Evolutionary conservation across 2,329 filamentous ascomycete genomes (phyloP).

Genomic region (Purpureocillium takamizusanense): DNA sequence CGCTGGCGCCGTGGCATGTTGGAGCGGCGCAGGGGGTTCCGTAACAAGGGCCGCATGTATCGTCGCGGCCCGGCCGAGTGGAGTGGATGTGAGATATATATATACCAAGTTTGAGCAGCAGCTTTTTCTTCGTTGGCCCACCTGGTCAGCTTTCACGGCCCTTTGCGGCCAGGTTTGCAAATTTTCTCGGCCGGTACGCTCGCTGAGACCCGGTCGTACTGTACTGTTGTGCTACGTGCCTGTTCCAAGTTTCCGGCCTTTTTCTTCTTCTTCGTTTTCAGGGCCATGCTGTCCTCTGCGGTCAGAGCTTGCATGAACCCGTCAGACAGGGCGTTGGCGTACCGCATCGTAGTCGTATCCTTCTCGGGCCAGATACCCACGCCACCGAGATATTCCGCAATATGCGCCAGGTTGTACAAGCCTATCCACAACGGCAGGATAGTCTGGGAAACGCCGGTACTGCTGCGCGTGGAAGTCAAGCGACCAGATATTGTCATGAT

Average conservation of each 20-base stretch:
- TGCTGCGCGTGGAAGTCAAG: slow-evolving; percentile 4
- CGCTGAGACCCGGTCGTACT: slow-evolving; percentile 5
- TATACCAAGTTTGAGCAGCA: too few species aligned
- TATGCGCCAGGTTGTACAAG: slow-evolving; percentile 32
- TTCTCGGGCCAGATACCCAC: slow-evolving; percentile 30
- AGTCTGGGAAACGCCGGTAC: slow-evolving; percentile 34
- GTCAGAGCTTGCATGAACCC: slow-evolving; percentile 15
- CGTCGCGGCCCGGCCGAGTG: too few species aligned
- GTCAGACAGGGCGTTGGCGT: slow-evolving; percentile 14
- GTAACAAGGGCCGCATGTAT: too few species aligned
- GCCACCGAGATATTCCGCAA: slow-evolving; percentile 28
- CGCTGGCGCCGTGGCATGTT: too few species aligned
- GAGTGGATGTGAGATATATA: too few species aligned
- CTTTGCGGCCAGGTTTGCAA: slow-evolving; percentile 1
- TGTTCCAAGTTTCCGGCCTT: slow-evolving; percentile 12
- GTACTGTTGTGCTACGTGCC: slow-evolving; percentile 2
- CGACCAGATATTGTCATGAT: neutral
- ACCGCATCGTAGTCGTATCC: slow-evolving; percentile 21
- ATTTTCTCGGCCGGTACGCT: slow-evolving; percentile 2
- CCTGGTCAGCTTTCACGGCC: neutral
- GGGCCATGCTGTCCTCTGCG: slow-evolving; percentile 4
- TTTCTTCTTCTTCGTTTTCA: slow-evolving; percentile 10
- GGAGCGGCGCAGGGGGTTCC: too few species aligned
- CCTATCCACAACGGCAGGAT: slow-evolving; percentile 37
- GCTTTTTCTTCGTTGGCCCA: too few species aligned